These are phyloP conservation scores for Suillus cothurnatus DNA, from an alignment of 768 basidiomycete species.

Conservation along the genomic window DNA sequence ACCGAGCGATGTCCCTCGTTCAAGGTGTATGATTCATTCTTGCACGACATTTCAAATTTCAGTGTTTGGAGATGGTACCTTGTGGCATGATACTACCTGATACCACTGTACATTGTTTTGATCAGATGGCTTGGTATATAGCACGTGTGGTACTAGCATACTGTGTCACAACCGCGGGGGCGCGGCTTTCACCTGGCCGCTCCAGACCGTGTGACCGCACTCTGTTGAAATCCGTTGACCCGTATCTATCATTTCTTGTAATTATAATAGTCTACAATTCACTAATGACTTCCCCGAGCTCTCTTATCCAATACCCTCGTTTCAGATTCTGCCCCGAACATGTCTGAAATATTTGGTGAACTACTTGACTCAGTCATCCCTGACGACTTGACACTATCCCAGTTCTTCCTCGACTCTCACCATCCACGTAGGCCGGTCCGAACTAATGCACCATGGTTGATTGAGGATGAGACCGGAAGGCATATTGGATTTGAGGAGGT, in stretches of 20 bases:
- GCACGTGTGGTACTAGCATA: background rate
- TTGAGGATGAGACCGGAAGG: slow-evolving; percentile 59
- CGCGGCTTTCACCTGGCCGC: background rate
- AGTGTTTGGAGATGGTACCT: background rate
- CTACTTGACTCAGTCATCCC: slow-evolving; percentile 47
- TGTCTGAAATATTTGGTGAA: slow-evolving; percentile 31
- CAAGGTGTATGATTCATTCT: background rate
- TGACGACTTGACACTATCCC: slow-evolving; percentile 64
- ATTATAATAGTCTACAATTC: background rate
- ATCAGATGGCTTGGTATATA: no score
- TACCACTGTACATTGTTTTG: no score
- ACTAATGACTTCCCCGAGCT: background rate
- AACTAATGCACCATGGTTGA: slow-evolving; percentile 52
- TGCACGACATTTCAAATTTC: background rate
- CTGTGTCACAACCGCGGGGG: background rate
- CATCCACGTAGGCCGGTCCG: slow-evolving; percentile 49
- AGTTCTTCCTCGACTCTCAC: slow-evolving; percentile 58
- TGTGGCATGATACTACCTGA: no score
- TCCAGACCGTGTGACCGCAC: background rate
- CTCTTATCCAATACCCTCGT: background rate
- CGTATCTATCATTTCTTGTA: background rate
- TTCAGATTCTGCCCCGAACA: background rate
- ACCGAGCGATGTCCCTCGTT: background rate
- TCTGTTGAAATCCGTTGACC: background rate
- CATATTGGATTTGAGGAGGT: slow-evolving; percentile 53